Evolutionary conservation across 176 grass and related monocot genomes (phyloP), one percentile per base, ranked within the genome.

Genomic region (Thinopyrum elongatum): DNA sequence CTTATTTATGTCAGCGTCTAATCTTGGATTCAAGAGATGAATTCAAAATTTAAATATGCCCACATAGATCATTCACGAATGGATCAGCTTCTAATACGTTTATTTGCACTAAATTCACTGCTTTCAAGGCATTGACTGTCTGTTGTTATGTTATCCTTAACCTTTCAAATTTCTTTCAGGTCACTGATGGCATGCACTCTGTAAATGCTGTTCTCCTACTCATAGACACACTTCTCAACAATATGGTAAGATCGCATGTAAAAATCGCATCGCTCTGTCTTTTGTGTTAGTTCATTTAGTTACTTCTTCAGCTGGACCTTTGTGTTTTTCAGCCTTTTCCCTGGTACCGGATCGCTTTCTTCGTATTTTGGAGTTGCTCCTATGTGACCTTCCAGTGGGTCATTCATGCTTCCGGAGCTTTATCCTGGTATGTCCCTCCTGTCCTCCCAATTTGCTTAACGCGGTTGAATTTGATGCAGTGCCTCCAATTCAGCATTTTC

Each of bases 311-410:
- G 23, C 49, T 44, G 63, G 78, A 85, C 70, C 14, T 84, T 34
- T 25, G 42, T 34, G 44, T 46, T 53, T 65, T 92, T 74, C 92
- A 99, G 97, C 90, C 89, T 80, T 96, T 99, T 83, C 97, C 94
- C 30, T 94, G 85, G 90, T 99, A 95, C 69, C 84, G 89, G 21
- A 93, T 99, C 25, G 90, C 89, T 65, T 99, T 94, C 66, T 99
- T 99, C 88, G 62, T 92, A 44, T 90, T 99, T 49, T 99, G 97
- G 94, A 99, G 97, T 46, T 88, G 88, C 61, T 70, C 77, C 27
- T 99, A 99, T 76, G 84, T 96, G 86, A 88, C 78, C 78, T 99
- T 99, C 70, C 97, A 96, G 67, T 99, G 97, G 92, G 27, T 91
- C 36, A 76, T 88, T 53, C 97, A 99, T 84, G 94, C 94, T 60